Base-by-base conservation (phyloP, 139 green algal genomes). In the Closterium sp. region DNA sequence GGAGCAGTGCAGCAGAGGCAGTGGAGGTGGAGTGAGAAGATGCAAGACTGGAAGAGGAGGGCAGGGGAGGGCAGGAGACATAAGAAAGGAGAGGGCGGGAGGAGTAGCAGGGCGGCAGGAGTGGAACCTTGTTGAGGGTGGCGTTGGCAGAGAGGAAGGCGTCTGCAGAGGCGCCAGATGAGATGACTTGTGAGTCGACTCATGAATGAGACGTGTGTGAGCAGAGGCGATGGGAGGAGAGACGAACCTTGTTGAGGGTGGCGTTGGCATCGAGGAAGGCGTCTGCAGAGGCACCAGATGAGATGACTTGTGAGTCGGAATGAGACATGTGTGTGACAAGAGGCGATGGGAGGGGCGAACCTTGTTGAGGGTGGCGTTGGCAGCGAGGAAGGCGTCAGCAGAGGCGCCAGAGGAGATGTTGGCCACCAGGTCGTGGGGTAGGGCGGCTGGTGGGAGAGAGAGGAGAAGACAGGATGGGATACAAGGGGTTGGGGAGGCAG, bases 351-450 rank as follows among this genome's bases (percentile, higher is more conserved):
- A n/a, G n/a, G n/a, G n/a, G 42, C 24, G n/a, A 9, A 90, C 87
- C 87, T 90, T 90, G 24, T 42, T 45, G n/a, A 90, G 28, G 29
- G 62, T 90, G 29, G n/a, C 70, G n/a, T 34, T 89, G 31, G 62
- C 29, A 9, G 88, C 9, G 11, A 90, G 70, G 70, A 90, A 90
- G 9, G n/a, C 70, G n/a, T 90, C 28, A 10, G 28, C 88, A 17
- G 30, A 90, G 28, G 10, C 70, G 88, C 30, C 88, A 21, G 88
- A 90, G 31, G 88, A 38, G 62, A 90, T 90, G 88, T 90, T 90
- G 0, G 62, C 38, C 88, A 90, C 88, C 29, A 90, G 70, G 28
- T 50, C 62, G 29, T 62, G 38, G 0, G 88, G 88, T 17, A 90
- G 88, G 29, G 62, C 38, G 88, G 38, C 88, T 90, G 88, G 38